Base-by-base conservation (phyloP, 805 yeast species). In the Candida tammaniensis region DNA sequence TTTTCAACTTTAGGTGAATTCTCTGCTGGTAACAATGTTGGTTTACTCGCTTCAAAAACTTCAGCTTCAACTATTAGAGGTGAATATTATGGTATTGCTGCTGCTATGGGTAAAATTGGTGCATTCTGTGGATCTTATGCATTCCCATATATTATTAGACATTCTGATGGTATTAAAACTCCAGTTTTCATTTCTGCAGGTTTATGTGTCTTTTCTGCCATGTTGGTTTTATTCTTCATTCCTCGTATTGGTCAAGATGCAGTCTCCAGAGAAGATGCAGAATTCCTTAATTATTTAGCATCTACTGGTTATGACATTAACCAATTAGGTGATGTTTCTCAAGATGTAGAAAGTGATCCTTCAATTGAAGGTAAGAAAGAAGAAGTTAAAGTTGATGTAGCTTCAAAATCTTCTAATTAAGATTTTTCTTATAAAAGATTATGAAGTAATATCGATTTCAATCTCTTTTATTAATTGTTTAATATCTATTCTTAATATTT, bases 21-120 rank as follows among this genome's bases (percentile, higher is more conserved):
- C 59, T 95, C 96, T 19, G 89, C 95, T 10, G 98, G 97, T 64
- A 86, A 88, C 61, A 86, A 85, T 61, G 82, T 85, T 57, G 97
- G 97, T 47, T 64, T 85, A 36, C 69, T 89, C 43, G 94, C 95
- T 14, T 75, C 95, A 26, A 88, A 88, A 62, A 82, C 95, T 5
- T 74, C 81, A 30, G 83, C 96, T 28, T 81, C 96, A 7, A 80
- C 95, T 15, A 74, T 88, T 37, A 80, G 97, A 66, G 97, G 96
- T 39, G 84, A 84, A 50, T 86, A 83, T 62, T 89, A 89, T 55
- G 93, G 93, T 50, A 70, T 87, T 48, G 91, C 94, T 27, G 96
- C 97, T 37, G 96, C 96, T 17, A 49, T 80, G 35, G 97, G 96
- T 52, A 89, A 89, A 59, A 68, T 86, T 40, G 97, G 97, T 55